phyloP scores from a whole-genome alignment of 2,329 filamentous ascomycete genomes.

The Tolypocladium tundrense region DNA sequence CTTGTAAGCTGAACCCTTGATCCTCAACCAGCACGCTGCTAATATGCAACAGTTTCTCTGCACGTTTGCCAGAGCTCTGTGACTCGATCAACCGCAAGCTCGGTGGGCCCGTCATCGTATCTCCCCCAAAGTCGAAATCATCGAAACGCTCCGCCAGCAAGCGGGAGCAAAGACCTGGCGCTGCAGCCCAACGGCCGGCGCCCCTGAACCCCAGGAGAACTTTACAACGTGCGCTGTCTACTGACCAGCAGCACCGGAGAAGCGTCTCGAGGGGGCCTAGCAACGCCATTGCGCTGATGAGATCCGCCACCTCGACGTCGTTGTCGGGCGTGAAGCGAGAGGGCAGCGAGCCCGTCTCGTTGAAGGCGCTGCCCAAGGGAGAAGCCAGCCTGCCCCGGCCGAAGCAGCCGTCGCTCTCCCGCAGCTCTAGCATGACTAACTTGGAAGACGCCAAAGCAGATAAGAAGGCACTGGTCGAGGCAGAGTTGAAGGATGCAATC shows the following conservation, averaged over 20 bases:
- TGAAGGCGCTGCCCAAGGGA: slow-evolving; percentile 37
- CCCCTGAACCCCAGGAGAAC: slow-evolving; percentile 35
- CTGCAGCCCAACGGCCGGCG: slow-evolving; percentile 36
- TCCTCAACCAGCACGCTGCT: slow-evolving; percentile 14
- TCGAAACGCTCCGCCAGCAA: slow-evolving; percentile 31
- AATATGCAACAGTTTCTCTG: slow-evolving; percentile 50
- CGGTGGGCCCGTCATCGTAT: slow-evolving; percentile 56
- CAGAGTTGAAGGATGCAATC: slow-evolving; percentile 65
- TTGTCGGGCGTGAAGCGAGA: slow-evolving; percentile 58
- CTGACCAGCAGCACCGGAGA: slow-evolving; percentile 41
- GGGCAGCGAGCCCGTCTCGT: slow-evolving; percentile 46
- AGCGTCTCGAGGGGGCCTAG: slow-evolving; percentile 47
- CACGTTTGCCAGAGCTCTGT: slow-evolving; percentile 63
- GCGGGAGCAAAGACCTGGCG: slow-evolving; percentile 39
- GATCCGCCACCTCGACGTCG: slow-evolving; percentile 55
- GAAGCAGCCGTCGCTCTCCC: slow-evolving; percentile 27
- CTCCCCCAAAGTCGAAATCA: slow-evolving; percentile 40
- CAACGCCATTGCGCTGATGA: slow-evolving; percentile 51
- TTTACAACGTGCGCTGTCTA: slow-evolving; percentile 53
- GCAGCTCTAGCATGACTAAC: slow-evolving; percentile 37
- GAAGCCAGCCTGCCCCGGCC: slow-evolving; percentile 26
- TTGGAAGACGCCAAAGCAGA: slow-evolving; percentile 47
- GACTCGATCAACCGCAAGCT: slow-evolving; percentile 64
- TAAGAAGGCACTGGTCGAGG: slow-evolving; percentile 57
- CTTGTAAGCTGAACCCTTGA: slow-evolving; percentile 43